Conservation (phyloP, 345 rosid species). For the Arabidopsis arenosa region DNA sequence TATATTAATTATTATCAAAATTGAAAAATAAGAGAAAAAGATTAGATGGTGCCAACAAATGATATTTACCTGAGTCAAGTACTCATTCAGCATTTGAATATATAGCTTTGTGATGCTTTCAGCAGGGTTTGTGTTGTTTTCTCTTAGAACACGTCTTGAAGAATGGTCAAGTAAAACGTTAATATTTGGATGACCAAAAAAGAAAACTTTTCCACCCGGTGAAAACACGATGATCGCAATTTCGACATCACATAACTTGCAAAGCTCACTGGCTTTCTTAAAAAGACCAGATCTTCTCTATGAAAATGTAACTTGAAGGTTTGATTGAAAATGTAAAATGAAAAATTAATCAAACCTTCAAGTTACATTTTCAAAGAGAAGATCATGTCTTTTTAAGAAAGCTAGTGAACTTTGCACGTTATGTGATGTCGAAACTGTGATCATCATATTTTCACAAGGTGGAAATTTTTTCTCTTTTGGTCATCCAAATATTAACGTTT, state of each 20-base stretch:
- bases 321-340: not conserved
- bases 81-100: not conserved
- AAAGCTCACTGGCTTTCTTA: not conserved
- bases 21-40: not conserved
- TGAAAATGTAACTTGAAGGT: not conserved
- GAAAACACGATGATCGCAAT: not conserved
- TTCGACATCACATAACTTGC: not conserved
- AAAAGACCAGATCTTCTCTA: not conserved
- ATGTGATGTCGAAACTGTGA: not conserved
- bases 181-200: not conserved
- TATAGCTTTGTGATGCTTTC: not conserved
- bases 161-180: not conserved
- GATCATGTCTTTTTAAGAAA: not conserved
- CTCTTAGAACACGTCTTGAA: not conserved
- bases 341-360: not conserved
- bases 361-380: not conserved
- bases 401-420: not conserved
- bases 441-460: not conserved
- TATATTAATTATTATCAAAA: no score
- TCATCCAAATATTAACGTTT: not conserved
- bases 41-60: not conserved
- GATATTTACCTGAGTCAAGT: not conserved
- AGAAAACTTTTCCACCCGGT: not conserved
- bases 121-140: no score
- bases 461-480: not conserved